Evolutionary conservation across 148 eudicot genomes (phyloP), one percentile per base, ranked within the genome.

Genomic region (Fagopyrum homotropicum): DNA sequence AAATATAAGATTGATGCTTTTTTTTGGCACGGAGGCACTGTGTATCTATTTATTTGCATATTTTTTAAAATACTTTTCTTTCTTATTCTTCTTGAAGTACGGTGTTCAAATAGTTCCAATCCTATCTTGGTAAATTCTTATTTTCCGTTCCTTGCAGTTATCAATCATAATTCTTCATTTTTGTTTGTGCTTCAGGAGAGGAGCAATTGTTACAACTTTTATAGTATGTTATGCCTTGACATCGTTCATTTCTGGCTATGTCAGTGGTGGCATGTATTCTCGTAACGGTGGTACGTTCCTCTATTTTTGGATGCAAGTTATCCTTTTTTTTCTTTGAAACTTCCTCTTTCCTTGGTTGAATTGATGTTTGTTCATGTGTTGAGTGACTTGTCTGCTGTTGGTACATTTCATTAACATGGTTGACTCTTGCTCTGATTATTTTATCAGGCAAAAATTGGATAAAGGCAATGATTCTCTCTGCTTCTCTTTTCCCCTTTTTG

Each of bases 241-340:
- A 66, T 92, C 96, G n/a, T 86, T 92, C 72, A 85, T 92, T 78
- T 84, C 96, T 7, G 97, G 97, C 55, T 92, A 90, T 48, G 97
- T 92, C 40, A 92, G 97, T 78, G 91, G 97, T 72, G 95, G 95
- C 82, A 92, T 92, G 96, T 89, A 92, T 75, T 87, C 93, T 51
- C 91, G 93, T 69, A 81, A 84, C 57, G 96, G 93, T 46, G 96
- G 96, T 89, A 83, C 75, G 91, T 75, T n/a, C 15, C 6, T 35
- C 7, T 55, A 6, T 52, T 54, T 30, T 40, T 19, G 15, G 40
- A 35, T 47, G 46, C 47, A 29, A 12, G 55, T 59, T 45, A 72
- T 1, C 26, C 46, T 40, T 30, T 66, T 49, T 2, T 7, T 49
- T 12, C 9, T 19, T 0, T 8, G 19, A 35, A 40, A 43, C 45